Evolutionary conservation across 2,329 filamentous ascomycete genomes (phyloP).

Genomic region (Lecanoromycetidae sp.): DNA sequence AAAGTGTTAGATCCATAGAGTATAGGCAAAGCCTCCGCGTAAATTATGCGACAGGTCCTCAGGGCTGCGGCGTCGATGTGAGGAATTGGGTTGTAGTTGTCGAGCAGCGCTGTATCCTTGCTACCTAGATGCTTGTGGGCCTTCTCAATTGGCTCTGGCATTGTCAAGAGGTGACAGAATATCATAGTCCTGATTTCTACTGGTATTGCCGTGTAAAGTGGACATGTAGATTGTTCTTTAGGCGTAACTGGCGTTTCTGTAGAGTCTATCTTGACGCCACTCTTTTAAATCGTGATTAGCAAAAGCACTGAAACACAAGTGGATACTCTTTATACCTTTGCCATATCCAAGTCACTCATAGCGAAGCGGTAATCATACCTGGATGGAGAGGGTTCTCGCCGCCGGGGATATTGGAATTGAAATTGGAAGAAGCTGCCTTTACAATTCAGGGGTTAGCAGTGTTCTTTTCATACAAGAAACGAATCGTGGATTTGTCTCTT

Average conservation of each 20-base stretch:
- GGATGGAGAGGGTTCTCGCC: constrained; percentile 1
- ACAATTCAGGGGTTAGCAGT: too few species aligned
- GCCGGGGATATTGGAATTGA: constrained; percentile 9
- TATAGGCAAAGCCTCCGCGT: constrained; percentile 12
- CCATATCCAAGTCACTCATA: constrained; percentile 6
- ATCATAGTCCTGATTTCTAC: constrained; percentile 15
- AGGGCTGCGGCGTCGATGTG: constrained; percentile 11
- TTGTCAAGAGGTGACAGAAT: constrained; percentile 11
- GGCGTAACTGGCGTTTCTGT: background rate
- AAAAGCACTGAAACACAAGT: background rate
- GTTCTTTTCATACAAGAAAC: constrained; percentile 8
- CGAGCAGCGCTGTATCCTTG: constrained; percentile 14
- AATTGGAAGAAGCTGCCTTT: constrained; percentile 10
- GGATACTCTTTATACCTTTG: constrained; percentile 9
- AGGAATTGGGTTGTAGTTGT: constrained; percentile 14
- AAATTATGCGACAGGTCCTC: constrained; percentile 12
- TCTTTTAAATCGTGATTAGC: background rate
- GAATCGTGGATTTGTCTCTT: constrained; percentile 5
- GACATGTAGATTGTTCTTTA: constrained; percentile 7
- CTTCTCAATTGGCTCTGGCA: constrained; percentile 11
- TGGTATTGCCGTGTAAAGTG: constrained; percentile 10
- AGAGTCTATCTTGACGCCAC: constrained; percentile 10
- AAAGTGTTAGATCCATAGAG: constrained; percentile 15
- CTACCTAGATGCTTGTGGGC: constrained; percentile 15
- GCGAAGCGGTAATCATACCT: constrained; percentile 4